Evolutionary conservation across 257 asterid genomes (phyloP).

Genomic region (Rubia yunnanensis): DNA sequence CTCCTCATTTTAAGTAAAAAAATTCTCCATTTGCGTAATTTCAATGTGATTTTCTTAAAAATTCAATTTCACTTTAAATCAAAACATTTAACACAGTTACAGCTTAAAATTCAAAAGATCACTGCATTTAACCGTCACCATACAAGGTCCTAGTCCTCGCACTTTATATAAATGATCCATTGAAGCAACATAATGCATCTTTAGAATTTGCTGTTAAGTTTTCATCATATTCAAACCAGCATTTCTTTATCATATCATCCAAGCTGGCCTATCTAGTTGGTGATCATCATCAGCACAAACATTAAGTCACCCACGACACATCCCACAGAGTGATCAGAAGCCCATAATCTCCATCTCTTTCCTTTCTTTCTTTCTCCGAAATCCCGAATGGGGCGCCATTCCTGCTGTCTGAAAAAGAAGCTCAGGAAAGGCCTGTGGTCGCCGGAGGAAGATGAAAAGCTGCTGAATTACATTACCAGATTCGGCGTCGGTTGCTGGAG

Average conservation of each 20-base stretch:
- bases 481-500: slow-evolving; percentile 96
- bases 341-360: neutral
- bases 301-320: neutral
- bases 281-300: neutral
- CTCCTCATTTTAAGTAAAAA: too few species aligned
- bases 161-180: slow-evolving; percentile 1
- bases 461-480: slow-evolving; percentile 51
- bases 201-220: slow-evolving; percentile 11
- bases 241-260: neutral
- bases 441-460: slow-evolving; percentile 86
- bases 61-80: too few species aligned
- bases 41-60: too few species aligned
- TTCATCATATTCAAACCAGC: slow-evolving; percentile 2
- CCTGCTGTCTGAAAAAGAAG: slow-evolving; percentile 57
- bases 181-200: neutral
- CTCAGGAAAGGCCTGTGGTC: slow-evolving; percentile 87
- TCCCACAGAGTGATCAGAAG: neutral
- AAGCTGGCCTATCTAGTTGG: neutral
- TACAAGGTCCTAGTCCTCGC: neutral
- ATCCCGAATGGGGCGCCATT: slow-evolving; percentile 52
- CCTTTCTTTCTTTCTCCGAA: neutral
- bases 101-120: too few species aligned
- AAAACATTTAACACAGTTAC: too few species aligned
- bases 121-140: neutral
- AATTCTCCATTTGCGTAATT: too few species aligned